Percentiles rank a stretch among this genome's conserved stretches.
phyloP scores from a whole-genome alignment of 1,284 basidiomycete genomes.

The Heterobasidion occidentale region DNA sequence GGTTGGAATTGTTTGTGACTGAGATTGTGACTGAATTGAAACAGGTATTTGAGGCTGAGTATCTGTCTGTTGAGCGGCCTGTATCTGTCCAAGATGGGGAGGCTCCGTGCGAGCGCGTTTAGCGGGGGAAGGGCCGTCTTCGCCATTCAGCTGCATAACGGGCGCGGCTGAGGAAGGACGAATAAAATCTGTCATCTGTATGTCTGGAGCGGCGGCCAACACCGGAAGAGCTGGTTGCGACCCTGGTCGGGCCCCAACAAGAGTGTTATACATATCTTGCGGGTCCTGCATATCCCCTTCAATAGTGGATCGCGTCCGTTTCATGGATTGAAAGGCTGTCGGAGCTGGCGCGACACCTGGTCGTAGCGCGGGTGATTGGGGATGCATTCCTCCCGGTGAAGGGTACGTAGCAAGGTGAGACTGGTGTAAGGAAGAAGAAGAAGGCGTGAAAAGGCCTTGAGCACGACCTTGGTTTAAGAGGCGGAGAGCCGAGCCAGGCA shows the following conservation, averaged over 20 bases:
- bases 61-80: neutral
- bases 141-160: constrained; percentile 30
- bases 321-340: constrained; percentile 38
- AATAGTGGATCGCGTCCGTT: constrained; percentile 38
- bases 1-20: neutral
- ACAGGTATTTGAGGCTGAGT: neutral
- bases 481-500: constrained; percentile 73
- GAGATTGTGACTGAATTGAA: neutral
- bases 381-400: constrained; percentile 29
- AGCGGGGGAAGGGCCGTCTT: constrained; percentile 51
- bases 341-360: constrained; percentile 45
- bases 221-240: constrained; percentile 18
- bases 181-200: constrained; percentile 34
- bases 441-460: constrained; percentile 77
- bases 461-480: constrained; percentile 78
- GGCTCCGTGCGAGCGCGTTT: constrained; percentile 60
- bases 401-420: constrained; percentile 18
- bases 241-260: constrained; percentile 16
- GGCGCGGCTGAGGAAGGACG: constrained; percentile 42
- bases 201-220: constrained; percentile 34
- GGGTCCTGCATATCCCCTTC: constrained; percentile 23
- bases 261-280: constrained; percentile 10
- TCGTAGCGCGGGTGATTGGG: constrained; percentile 30
- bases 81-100: constrained; percentile 18
- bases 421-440: constrained; percentile 52